Percentiles rank a stretch among this genome's conserved stretches.
Evolutionary conservation across 2,329 filamentous ascomycete species (phyloP).

Genomic region (Boeremia lycopersici): DNA sequence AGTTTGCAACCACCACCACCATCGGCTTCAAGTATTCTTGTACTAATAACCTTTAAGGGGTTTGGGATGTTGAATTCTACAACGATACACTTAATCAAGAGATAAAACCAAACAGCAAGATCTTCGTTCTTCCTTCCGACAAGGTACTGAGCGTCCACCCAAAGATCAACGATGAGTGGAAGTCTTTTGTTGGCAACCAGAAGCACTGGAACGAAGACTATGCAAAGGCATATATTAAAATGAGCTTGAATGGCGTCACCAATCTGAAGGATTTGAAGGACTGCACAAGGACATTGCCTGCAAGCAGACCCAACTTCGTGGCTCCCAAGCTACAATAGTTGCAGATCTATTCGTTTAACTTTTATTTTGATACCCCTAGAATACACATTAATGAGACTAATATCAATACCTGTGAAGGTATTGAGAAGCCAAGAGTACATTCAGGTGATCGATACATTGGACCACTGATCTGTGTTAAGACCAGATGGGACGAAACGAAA

Average conservation of each 20-base stretch:
- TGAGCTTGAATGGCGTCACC: constrained; percentile 37
- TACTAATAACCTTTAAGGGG: background rate
- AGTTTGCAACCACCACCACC: too few species aligned
- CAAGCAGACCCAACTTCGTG: constrained; percentile 14
- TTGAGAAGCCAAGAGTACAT: too few species aligned
- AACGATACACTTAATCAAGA: constrained; percentile 38
- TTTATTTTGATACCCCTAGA: constrained; percentile 3
- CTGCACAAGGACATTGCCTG: constrained; percentile 39
- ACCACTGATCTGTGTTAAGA: too few species aligned
- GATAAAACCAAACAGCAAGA: constrained; percentile 22
- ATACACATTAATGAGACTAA: background rate
- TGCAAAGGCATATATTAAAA: constrained; percentile 39
- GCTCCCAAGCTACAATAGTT: background rate
- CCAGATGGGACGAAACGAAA: too few species aligned
- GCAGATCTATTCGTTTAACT: background rate
- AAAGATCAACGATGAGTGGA: constrained; percentile 35
- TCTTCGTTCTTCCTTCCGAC: constrained; percentile 40
- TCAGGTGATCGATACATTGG: too few species aligned
- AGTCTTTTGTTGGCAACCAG: constrained; percentile 36
- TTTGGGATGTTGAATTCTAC: constrained; percentile 61
- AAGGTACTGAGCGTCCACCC: constrained; percentile 34
- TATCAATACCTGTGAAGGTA: too few species aligned
- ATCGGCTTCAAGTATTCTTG: too few species aligned
- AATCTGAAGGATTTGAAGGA: constrained; percentile 32
- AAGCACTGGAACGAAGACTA: constrained; percentile 40